These are phyloP conservation scores for Aegilops longissima DNA, from an alignment of 176 grass and related monocot species.

Conservation along the genomic window DNA sequence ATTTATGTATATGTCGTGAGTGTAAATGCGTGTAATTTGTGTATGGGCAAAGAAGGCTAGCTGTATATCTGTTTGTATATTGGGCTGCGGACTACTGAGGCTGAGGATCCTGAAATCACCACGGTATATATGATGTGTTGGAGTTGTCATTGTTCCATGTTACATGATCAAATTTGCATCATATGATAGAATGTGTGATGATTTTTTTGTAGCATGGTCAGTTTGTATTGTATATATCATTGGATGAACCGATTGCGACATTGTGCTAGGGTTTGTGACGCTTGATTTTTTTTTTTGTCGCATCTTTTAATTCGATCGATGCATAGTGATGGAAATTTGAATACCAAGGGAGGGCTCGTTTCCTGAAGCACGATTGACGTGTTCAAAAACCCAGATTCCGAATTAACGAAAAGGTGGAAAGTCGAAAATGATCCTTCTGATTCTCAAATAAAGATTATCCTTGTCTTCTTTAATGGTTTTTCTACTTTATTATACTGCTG, in stretches of 20 bases:
- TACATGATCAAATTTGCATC: neutral
- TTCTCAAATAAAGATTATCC: neutral
- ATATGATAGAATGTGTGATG: neutral
- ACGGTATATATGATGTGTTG: neutral
- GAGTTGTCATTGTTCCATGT: neutral
- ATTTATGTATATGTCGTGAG: neutral
- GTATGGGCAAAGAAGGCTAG: neutral
- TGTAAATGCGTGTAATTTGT: slow-evolving; percentile 5
- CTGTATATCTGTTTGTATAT: neutral
- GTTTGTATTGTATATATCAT: too few relatives aligned
- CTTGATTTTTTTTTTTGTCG: neutral
- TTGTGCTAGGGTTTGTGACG: neutral
- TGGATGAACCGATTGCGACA: neutral
- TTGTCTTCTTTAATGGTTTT: neutral
- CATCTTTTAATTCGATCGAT: neutral
- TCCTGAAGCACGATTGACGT: too few relatives aligned
- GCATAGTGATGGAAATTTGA: neutral
- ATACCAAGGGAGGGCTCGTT: too few relatives aligned
- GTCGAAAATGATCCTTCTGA: neutral
- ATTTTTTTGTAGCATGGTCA: neutral
- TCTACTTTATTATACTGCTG: neutral
- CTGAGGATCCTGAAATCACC: neutral
- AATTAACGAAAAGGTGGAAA: neutral
- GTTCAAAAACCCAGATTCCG: neutral
- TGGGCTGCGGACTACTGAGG: neutral